A percentile compares a stretch with the other conserved stretches of the same genome.
These are phyloP conservation scores for Amanita jacksonii DNA, from an alignment of 768 basidiomycete species.

Conservation along the genomic window DNA sequence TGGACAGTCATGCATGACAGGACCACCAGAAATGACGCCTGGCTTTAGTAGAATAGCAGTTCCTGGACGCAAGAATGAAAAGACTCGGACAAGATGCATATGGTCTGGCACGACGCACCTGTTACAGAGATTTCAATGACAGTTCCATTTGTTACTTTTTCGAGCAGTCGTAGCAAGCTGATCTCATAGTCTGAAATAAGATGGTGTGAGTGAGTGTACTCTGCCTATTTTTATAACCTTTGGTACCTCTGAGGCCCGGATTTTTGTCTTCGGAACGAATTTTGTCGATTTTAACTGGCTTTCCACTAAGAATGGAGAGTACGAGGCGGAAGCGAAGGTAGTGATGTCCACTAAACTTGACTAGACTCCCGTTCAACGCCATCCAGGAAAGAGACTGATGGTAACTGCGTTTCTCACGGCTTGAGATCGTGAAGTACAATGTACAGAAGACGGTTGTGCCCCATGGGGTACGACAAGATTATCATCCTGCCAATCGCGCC, in stretches of 20 bases:
- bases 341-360: constrained; percentile 72
- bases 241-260: constrained; percentile 82
- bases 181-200: constrained; percentile 74
- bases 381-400: constrained; percentile 20
- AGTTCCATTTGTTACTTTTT: constrained; percentile 90
- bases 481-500: too few relatives aligned
- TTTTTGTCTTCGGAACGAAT: constrained; percentile 91
- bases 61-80: constrained; percentile 45
- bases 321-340: constrained; percentile 79
- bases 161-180: constrained; percentile 76
- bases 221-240: too few relatives aligned
- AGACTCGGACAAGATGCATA: too few relatives aligned
- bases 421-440: not conserved
- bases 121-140: constrained; percentile 95
- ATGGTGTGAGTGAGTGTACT: not conserved
- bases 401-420: too few relatives aligned
- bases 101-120: constrained; percentile 56
- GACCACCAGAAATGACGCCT: constrained; percentile 82
- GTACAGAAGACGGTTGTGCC: not conserved
- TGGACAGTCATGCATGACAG: constrained; percentile 79
- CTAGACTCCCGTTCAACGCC: constrained; percentile 29
- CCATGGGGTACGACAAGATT: too few relatives aligned
- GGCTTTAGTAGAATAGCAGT: constrained; percentile 90
- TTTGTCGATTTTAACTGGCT: constrained; percentile 71
- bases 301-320: constrained; percentile 84